Conservation (phyloP, 306 rosid species). For the Cicer judaicum region DNA sequence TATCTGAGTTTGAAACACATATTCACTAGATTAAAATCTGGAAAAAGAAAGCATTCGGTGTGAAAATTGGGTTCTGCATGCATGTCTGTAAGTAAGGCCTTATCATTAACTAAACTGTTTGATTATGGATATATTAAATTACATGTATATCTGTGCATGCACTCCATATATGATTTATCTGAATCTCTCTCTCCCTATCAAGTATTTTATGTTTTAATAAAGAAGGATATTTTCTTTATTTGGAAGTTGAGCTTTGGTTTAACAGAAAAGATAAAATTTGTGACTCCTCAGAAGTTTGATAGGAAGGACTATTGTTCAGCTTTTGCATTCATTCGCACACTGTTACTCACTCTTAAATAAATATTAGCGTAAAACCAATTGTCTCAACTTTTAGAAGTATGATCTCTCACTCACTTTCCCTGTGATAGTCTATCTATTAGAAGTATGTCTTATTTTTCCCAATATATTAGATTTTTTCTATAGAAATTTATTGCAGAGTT, state of each 20-base stretch:
- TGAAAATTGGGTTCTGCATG: slow-evolving; percentile 15
- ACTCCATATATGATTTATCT: neutral
- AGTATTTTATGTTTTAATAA: slow-evolving; percentile 9
- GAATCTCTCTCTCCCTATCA: slow-evolving; percentile 14
- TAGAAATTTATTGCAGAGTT: slow-evolving; percentile 19
- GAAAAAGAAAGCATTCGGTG: slow-evolving; percentile 1
- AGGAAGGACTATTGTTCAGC: slow-evolving; percentile 6
- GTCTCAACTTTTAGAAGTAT: neutral
- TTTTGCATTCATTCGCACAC: slow-evolving; percentile 27
- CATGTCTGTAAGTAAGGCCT: slow-evolving; percentile 11
- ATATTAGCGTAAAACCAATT: slow-evolving; percentile 12
- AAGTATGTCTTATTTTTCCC: neutral
- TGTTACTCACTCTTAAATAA: slow-evolving; percentile 11
- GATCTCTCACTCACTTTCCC: neutral
- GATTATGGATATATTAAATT: neutral
- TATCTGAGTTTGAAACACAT: slow-evolving; percentile 19
- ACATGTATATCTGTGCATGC: neutral
- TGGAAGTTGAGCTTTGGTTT: neutral
- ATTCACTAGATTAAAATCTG: slow-evolving; percentile 1
- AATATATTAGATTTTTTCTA: neutral
- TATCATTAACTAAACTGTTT: slow-evolving; percentile 3
- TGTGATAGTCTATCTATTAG: neutral
- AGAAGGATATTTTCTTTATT: neutral
- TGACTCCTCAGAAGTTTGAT: slow-evolving; percentile 1
- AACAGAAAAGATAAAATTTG: neutral